Conservation (phyloP, 1,139 yeast genomes). For the Lodderomyces beijingensis region DNA sequence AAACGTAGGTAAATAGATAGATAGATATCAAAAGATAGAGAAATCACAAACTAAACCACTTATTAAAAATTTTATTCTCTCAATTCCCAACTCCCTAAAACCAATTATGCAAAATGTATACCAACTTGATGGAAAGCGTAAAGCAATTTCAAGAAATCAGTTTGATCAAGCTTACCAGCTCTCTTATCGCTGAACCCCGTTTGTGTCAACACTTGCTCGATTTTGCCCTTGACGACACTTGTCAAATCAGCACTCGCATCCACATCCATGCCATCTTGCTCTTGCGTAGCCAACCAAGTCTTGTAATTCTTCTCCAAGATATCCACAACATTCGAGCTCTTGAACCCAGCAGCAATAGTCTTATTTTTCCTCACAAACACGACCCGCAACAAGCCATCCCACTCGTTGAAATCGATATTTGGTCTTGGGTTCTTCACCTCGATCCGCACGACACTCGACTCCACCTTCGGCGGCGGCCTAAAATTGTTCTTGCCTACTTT, state of each 20-base stretch:
- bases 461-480: conserved; percentile 98
- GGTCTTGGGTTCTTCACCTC: conserved; percentile 93
- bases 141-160: conserved; percentile 80
- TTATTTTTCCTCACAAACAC: conserved; percentile 91
- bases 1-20: conserved; percentile 37
- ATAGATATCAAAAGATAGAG: neutral
- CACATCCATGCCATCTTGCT: conserved; percentile 50
- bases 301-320: conserved; percentile 86
- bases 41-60: neutral
- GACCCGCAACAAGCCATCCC: conserved; percentile 94
- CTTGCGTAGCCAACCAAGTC: conserved; percentile 60
- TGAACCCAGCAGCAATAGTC: conserved; percentile 90
- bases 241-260: conserved; percentile 44
- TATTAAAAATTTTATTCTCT: neutral
- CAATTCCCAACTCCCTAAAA: neutral
- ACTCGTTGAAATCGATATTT: conserved; percentile 83
- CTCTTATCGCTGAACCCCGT: conserved; percentile 83
- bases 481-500: conserved; percentile 95
- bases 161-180: conserved; percentile 92
- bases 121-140: conserved; percentile 97
- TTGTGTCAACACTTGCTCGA: conserved; percentile 63
- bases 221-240: conserved; percentile 52
- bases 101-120: conserved; percentile 85
- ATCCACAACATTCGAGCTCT: conserved; percentile 73
- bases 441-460: conserved; percentile 89